Conservation (phyloP, 2,329 filamentous ascomycete species). For the Penicillium glabrum region DNA sequence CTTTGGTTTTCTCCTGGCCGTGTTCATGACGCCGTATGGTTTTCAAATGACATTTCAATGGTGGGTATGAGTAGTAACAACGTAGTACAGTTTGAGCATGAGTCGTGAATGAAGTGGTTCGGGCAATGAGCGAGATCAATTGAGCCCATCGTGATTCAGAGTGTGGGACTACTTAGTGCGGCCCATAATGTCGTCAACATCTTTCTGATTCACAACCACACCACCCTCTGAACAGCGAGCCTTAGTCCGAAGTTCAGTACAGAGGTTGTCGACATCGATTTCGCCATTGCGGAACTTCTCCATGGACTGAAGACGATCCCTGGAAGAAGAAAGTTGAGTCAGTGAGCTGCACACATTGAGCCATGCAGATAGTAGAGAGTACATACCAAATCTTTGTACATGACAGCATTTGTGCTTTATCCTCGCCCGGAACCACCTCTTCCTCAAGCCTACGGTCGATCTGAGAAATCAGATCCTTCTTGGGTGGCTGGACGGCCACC, state of each 20-base stretch:
- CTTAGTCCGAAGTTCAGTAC: slow-evolving; percentile 90
- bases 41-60: slow-evolving; percentile 19
- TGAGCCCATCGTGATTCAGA: not conserved
- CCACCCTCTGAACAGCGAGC: slow-evolving; percentile 89
- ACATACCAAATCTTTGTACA: slow-evolving; percentile 93
- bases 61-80: slow-evolving; percentile 28
- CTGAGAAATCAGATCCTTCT: slow-evolving; percentile 72
- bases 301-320: slow-evolving; percentile 87
- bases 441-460: slow-evolving; percentile 69
- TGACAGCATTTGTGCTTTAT: slow-evolving; percentile 66
- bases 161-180: slow-evolving; percentile 29
- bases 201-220: slow-evolving; percentile 82
- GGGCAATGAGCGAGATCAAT: not conserved
- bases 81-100: slow-evolving; percentile 19
- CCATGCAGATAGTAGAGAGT: slow-evolving; percentile 12
- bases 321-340: slow-evolving; percentile 52
- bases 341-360: slow-evolving; percentile 32
- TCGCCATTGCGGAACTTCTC: slow-evolving; percentile 86
- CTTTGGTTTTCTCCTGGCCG: slow-evolving; percentile 9
- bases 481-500: slow-evolving; percentile 40
- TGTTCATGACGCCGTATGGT: slow-evolving; percentile 21
- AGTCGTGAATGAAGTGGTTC: slow-evolving; percentile 16
- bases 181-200: slow-evolving; percentile 77
- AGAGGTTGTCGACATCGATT: slow-evolving; percentile 90
- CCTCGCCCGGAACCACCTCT: slow-evolving; percentile 64